Evolutionary conservation across 352 stramenopile genomes (phyloP), one percentile per base, ranked within the genome.

Genomic region (Pythium rishiriense): DNA sequence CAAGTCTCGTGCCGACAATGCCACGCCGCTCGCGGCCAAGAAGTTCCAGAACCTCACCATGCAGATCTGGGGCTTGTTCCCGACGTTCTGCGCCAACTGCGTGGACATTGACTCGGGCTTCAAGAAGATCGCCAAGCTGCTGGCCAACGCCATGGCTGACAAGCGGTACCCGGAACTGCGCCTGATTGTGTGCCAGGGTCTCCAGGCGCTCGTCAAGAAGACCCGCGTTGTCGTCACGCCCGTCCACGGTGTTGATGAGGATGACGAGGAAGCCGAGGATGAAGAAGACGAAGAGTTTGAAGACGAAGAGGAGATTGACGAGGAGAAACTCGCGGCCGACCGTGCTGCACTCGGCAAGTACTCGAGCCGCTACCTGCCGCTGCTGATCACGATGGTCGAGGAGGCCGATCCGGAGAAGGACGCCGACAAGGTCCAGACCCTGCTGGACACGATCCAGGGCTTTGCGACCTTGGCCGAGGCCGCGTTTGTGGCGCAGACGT

Each of bases 101-200:
- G 64, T 84, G 26, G 87, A 96, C 64, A 79, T 96, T 51, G 81
- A 88, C 62, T 74, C 73, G 31, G 83, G 83, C 29, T 96, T 96
- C 62, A 93, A 93, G 77, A 90, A 83, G 65, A 77, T 96, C 42
- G 87, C 87, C 47, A 96, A 96, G 81, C 65, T 90, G 39, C 74
- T 96, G 10, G 85, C 85, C 15, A 96, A 92, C 50, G 87, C 87
- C 37, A 93, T 96, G 84, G 79, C 79, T 29, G 87, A 96, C 71
- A 83, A 94, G 73, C 85, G 87, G 28, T 94, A 91, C 68, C 87
- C 87, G 2, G 83, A 93, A 62, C 70, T 96, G 51, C 87, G 85
- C 19, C 76, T 93, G 37, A 74, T 83, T 28, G 84, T 96, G n/a
- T 96, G 87, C 64, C 85, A 93, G 63, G 87, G 87, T 66, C 82